phyloP scores from a whole-genome alignment of 495 filamentous ascomycete species.

The Astrothelium macrocarpum region DNA sequence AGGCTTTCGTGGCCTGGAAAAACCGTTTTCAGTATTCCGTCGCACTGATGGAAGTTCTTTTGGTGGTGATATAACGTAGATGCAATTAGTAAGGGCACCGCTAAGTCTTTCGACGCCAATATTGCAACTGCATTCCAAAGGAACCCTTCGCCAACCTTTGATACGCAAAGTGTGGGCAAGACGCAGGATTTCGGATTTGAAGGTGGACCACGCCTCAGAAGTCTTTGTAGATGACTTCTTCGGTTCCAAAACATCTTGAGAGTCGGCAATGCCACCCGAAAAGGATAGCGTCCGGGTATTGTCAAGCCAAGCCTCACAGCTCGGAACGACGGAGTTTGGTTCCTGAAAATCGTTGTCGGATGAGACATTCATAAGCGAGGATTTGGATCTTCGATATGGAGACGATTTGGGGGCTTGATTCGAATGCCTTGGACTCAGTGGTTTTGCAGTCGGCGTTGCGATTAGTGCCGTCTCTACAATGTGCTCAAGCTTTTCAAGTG shows the following conservation, averaged over 20 bases:
- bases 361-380: conserved; percentile 34
- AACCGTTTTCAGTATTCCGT: conserved; percentile 32
- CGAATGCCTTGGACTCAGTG: background rate
- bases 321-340: conserved; percentile 59
- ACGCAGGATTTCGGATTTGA: conserved; percentile 85
- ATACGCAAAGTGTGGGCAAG: conserved; percentile 79
- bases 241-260: conserved; percentile 29
- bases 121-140: conserved; percentile 57
- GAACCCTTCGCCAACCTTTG: conserved; percentile 79
- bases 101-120: conserved; percentile 80
- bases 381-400: conserved; percentile 25
- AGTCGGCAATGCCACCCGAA: conserved; percentile 47
- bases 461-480: conserved; percentile 28
- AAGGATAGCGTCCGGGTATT: conserved; percentile 82
- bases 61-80: conserved; percentile 87
- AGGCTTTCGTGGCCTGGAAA: conserved; percentile 37
- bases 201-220: conserved; percentile 60
- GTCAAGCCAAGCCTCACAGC: conserved; percentile 70
- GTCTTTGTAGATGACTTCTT: conserved; percentile 46
- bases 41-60: conserved; percentile 36
- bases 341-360: conserved; percentile 74
- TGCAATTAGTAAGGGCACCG: conserved; percentile 89
- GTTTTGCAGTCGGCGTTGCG: conserved; percentile 20
- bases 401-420: background rate
- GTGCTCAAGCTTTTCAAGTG: conserved; percentile 28